These are phyloP conservation scores for Dendrostoma leiphaemia DNA, from an alignment of 2,329 filamentous ascomycete genomes.

Conservation along the genomic window DNA sequence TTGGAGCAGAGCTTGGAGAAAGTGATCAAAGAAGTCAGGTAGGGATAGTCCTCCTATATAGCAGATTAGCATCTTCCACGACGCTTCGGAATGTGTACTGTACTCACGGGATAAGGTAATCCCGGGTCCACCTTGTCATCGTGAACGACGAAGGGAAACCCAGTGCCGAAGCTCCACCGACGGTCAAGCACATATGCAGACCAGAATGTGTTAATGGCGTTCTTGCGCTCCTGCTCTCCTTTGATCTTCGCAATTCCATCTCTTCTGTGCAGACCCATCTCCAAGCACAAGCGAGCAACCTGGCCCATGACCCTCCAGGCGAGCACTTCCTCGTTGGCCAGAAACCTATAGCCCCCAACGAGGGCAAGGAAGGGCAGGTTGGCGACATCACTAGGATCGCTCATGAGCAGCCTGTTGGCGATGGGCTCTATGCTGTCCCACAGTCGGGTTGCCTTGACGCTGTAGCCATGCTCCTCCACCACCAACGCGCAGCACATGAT, in stretches of 20 bases:
- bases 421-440: conserved; percentile 74
- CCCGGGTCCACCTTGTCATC: conserved; percentile 82
- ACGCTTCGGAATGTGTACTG: background rate
- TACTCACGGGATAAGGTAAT: conserved; percentile 73
- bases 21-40: conserved; percentile 78
- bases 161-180: conserved; percentile 86
- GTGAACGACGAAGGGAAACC: conserved; percentile 80
- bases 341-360: conserved; percentile 70
- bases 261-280: conserved; percentile 78
- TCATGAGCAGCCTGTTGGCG: conserved; percentile 64
- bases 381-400: conserved; percentile 45
- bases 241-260: conserved; percentile 70
- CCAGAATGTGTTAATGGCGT: conserved; percentile 78
- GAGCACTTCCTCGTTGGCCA: conserved; percentile 80
- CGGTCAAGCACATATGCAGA: conserved; percentile 81
- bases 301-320: conserved; percentile 87
- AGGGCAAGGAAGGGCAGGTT: conserved; percentile 52
- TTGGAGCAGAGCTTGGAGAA: conserved; percentile 82
- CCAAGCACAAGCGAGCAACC: conserved; percentile 74
- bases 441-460: conserved; percentile 68
- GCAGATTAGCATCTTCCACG: conserved; percentile 20
- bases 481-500: conserved; percentile 76
- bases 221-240: conserved; percentile 65
- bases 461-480: conserved; percentile 77
- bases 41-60: conserved; percentile 56